These are phyloP conservation scores for Hamamelis virginiana DNA, from an alignment of 164 flowering plant species.

Conservation along the genomic window DNA sequence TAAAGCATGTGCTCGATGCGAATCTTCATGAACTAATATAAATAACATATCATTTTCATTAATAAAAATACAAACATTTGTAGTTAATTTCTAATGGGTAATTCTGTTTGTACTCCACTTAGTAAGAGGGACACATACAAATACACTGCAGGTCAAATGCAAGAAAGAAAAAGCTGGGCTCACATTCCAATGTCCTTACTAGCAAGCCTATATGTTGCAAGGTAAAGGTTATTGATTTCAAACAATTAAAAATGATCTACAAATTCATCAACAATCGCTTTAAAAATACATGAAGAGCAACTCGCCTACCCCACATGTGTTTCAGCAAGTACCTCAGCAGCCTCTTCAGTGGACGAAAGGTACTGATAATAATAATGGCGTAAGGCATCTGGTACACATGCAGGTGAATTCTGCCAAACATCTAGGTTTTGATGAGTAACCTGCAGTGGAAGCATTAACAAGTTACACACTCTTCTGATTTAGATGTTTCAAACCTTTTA, in stretches of 20 bases:
- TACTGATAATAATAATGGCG: conserved; percentile 95
- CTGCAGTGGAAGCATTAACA: conserved; percentile 42
- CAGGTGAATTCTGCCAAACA: conserved; percentile 81
- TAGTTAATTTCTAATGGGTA: too few species aligned
- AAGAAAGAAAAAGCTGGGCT: not conserved
- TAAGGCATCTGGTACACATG: conserved; percentile 89
- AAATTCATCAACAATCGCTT: not conserved
- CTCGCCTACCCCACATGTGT: conserved; percentile 4
- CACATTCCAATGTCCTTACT: not conserved
- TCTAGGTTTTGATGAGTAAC: conserved; percentile 91
- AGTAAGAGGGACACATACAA: too few species aligned
- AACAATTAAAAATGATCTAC: not conserved
- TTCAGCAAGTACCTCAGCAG: conserved; percentile 82
- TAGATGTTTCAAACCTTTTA: too few species aligned
- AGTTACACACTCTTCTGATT: not conserved
- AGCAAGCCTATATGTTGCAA: not conserved
- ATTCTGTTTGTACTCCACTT: not conserved
- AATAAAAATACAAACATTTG: too few species aligned
- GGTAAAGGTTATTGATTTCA: not conserved
- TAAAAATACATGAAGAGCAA: conserved; percentile 1
- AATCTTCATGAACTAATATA: too few species aligned
- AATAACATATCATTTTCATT: too few species aligned
- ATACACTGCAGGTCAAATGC: not conserved
- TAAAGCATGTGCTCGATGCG: too few species aligned
- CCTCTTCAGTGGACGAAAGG: conserved; percentile 89